Conservation (phyloP, 495 filamentous ascomycete genomes). For the Hyaloscypha variabilis region DNA sequence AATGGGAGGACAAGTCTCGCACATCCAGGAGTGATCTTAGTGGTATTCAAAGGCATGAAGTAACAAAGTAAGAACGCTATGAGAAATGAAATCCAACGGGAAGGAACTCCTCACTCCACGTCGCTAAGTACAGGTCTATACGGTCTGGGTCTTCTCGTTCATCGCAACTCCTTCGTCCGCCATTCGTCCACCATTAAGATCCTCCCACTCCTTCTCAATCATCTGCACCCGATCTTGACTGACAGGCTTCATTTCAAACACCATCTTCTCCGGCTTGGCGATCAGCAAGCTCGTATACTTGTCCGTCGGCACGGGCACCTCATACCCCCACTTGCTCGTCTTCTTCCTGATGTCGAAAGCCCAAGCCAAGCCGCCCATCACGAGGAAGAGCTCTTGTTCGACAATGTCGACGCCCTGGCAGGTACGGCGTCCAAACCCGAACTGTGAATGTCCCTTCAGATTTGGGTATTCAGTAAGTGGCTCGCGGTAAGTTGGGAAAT, state of each 20-base stretch:
- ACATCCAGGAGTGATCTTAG: background rate
- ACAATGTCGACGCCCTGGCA: slow-evolving; percentile 27
- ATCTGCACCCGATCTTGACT: slow-evolving; percentile 32
- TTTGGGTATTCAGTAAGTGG: slow-evolving; percentile 52
- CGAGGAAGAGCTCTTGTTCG: slow-evolving; percentile 18
- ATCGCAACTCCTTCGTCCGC: background rate
- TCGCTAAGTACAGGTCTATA: background rate
- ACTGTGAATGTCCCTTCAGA: slow-evolving; percentile 20
- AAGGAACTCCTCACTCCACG: background rate
- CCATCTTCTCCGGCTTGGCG: slow-evolving; percentile 50
- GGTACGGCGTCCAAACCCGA: slow-evolving; percentile 27
- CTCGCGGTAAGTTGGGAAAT: slow-evolving; percentile 36
- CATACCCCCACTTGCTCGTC: slow-evolving; percentile 37
- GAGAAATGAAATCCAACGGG: background rate
- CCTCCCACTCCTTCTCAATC: slow-evolving; percentile 39
- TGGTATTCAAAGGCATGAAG: background rate
- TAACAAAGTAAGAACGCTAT: background rate
- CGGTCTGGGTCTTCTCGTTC: background rate
- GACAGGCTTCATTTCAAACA: slow-evolving; percentile 46
- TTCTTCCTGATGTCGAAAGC: slow-evolving; percentile 37
- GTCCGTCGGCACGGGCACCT: slow-evolving; percentile 49
- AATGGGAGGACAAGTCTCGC: too few species aligned
- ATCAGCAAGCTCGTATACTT: slow-evolving; percentile 56
- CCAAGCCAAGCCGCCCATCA: slow-evolving; percentile 24
- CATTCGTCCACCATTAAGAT: slow-evolving; percentile 11